phyloP scores from a whole-genome alignment of 768 basidiomycete genomes.

The Panaeolus cyanescens region DNA sequence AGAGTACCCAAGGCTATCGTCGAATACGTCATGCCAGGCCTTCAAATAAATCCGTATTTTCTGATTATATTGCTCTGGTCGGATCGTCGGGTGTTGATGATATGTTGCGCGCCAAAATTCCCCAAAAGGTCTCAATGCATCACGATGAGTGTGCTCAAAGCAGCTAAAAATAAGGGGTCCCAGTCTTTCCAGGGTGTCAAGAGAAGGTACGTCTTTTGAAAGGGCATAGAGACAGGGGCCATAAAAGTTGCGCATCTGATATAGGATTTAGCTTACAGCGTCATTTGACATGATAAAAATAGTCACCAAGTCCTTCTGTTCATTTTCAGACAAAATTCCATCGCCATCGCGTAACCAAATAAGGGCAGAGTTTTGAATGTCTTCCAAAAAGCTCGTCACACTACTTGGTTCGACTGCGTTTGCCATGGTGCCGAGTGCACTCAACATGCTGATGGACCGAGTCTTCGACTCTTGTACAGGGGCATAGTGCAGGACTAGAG shows the following conservation, averaged over 20 bases:
- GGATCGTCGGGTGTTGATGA: conserved; percentile 38
- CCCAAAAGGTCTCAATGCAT: conserved; percentile 54
- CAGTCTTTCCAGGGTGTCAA: conserved; percentile 38
- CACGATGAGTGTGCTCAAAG: conserved; percentile 49
- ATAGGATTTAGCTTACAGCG: neutral
- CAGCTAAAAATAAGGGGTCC: conserved; percentile 51
- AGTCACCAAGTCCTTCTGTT: conserved; percentile 52
- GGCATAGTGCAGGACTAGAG: conserved; percentile 11
- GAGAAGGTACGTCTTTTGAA: conserved; percentile 37
- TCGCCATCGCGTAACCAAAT: conserved; percentile 56
- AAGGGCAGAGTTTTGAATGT: conserved; percentile 39
- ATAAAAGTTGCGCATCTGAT: conserved; percentile 43
- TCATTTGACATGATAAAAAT: conserved; percentile 3
- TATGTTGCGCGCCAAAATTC: conserved; percentile 62
- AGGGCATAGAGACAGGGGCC: conserved; percentile 42
- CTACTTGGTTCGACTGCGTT: conserved; percentile 21
- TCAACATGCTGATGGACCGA: conserved; percentile 34
- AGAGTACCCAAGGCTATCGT: conserved; percentile 49
- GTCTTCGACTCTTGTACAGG: conserved; percentile 23
- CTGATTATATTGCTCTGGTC: conserved; percentile 39
- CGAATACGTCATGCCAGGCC: conserved; percentile 48
- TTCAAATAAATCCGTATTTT: conserved; percentile 45
- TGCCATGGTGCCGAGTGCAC: conserved; percentile 33
- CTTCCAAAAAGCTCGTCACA: conserved; percentile 35
- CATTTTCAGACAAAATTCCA: conserved; percentile 38